Evolutionary conservation across 176 grass and related monocot genomes (phyloP).

Genomic region (Cenchrus americanus): DNA sequence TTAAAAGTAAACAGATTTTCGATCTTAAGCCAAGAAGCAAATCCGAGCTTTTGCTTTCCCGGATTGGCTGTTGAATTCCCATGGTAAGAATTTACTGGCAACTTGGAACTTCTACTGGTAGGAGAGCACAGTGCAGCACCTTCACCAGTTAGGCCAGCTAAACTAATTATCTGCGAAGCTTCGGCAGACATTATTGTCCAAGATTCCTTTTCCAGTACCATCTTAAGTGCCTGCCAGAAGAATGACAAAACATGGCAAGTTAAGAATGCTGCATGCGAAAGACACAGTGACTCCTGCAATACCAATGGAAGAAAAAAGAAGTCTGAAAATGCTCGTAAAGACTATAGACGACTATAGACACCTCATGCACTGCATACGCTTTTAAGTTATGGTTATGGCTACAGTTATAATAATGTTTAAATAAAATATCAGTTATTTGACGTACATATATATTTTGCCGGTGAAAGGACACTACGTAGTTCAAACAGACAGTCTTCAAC

Average conservation of each 20-base stretch:
- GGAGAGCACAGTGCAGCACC: constrained; percentile 77
- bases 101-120: constrained; percentile 49
- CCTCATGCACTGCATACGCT: not conserved
- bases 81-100: constrained; percentile 54
- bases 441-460: constrained; percentile 98
- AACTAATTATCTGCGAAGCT: constrained; percentile 77
- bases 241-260: constrained; percentile 28
- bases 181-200: constrained; percentile 88
- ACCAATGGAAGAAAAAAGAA: constrained; percentile 5
- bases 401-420: constrained; percentile 27
- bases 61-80: constrained; percentile 49
- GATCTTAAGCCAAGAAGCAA: constrained; percentile 73
- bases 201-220: constrained; percentile 96
- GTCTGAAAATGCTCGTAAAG: constrained; percentile 12
- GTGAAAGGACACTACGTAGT: constrained; percentile 80
- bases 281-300: not conserved
- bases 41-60: constrained; percentile 65
- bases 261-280: constrained; percentile 35
- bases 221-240: constrained; percentile 80
- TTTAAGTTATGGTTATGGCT: constrained; percentile 36
- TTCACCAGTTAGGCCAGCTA: constrained; percentile 95
- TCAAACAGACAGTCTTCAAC: constrained; percentile 86
- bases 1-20: constrained; percentile 82
- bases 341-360: constrained; percentile 6
- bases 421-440: constrained; percentile 31